Evolutionary conservation across 495 filamentous ascomycete species (phyloP).

Genomic region (Aspergillus homomorphus): DNA sequence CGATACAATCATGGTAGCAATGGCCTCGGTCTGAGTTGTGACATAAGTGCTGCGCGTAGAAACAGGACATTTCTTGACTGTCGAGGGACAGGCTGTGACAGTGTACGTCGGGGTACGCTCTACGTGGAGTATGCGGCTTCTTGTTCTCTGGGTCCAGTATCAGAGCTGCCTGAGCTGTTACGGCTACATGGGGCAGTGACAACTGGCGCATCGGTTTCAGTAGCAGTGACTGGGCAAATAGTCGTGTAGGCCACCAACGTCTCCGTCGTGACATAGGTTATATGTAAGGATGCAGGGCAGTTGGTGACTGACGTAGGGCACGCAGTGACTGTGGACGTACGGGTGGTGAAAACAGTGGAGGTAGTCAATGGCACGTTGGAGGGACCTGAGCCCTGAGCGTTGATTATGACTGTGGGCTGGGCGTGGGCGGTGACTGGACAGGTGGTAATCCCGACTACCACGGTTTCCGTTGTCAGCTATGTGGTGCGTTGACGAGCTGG

Average conservation of each 20-base stretch:
- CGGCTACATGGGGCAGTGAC: background rate
- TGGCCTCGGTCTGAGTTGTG: background rate
- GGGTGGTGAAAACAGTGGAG: background rate
- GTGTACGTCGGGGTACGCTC: background rate
- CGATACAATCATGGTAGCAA: background rate
- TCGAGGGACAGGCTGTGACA: background rate
- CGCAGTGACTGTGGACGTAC: background rate
- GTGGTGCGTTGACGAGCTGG: background rate
- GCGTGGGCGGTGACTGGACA: background rate
- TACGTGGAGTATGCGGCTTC: background rate
- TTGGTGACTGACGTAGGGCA: background rate
- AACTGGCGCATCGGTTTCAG: background rate
- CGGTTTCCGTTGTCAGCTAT: background rate
- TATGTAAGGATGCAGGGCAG: background rate
- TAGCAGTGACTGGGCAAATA: background rate
- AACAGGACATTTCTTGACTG: background rate
- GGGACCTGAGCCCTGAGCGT: background rate
- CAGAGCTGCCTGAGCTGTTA: background rate
- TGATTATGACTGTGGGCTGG: background rate
- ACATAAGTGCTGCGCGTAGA: background rate
- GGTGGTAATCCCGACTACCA: background rate
- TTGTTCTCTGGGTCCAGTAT: background rate
- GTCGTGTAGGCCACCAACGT: background rate
- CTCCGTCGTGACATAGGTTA: background rate
- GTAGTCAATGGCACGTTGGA: background rate